These are phyloP conservation scores for Cystofilobasidium bisporidii DNA, from an alignment of 768 basidiomycete genomes.

Conservation along the genomic window DNA sequence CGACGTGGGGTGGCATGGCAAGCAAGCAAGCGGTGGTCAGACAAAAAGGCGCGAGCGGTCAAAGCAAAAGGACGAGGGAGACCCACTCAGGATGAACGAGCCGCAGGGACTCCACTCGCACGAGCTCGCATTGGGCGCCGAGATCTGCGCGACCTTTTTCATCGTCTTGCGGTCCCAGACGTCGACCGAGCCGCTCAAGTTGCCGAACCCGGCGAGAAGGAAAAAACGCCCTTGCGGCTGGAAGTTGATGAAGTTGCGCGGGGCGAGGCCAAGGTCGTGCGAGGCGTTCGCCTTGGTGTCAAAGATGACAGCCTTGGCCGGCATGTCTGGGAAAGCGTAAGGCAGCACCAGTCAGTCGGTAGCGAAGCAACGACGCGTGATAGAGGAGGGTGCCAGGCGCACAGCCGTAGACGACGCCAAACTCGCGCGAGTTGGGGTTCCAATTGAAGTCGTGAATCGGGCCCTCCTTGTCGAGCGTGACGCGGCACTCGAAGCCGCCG, in stretches of 20 bases:
- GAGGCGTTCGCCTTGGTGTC: conserved; percentile 78
- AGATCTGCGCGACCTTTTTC: conserved; percentile 63
- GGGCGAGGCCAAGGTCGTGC: conserved; percentile 81
- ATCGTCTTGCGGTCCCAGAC: conserved; percentile 81
- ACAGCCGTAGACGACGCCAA: conserved; percentile 95
- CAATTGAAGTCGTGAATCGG: conserved; percentile 93
- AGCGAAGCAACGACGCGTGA: too few species aligned
- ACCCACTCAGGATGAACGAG: conserved; percentile 62
- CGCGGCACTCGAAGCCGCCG: conserved; percentile 86
- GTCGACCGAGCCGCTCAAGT: conserved; percentile 87
- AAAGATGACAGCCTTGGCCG: conserved; percentile 83
- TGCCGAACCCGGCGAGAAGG: conserved; percentile 89
- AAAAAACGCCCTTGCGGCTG: conserved; percentile 85
- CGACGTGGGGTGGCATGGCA: neutral
- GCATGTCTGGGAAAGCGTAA: conserved; percentile 59
- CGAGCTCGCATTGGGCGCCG: conserved; percentile 84
- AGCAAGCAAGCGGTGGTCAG: neutral
- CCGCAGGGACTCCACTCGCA: conserved; percentile 96
- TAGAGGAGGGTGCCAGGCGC: conserved; percentile 40
- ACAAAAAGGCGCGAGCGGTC: neutral
- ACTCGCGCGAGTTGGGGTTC: conserved; percentile 95
- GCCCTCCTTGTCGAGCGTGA: conserved; percentile 80
- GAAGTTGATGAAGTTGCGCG: conserved; percentile 89
- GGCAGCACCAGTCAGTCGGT: neutral
- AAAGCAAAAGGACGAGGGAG: neutral